Evolutionary conservation across 345 rosid genomes (phyloP), one percentile per base, ranked within the genome.

Genomic region (Salix koriyanagi): DNA sequence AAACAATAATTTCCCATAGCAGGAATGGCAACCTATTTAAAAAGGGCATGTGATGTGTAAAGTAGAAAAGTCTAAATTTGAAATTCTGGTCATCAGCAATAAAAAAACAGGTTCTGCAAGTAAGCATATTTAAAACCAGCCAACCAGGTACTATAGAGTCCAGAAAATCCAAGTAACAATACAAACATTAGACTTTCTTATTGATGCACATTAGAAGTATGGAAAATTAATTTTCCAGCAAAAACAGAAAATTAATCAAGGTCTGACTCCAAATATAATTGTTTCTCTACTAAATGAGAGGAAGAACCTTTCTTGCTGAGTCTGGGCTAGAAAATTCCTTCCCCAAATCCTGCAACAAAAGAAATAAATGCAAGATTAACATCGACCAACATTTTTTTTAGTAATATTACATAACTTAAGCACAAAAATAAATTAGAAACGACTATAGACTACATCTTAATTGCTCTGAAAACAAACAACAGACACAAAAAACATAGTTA

Each of bases 281-380:
- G 26, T n/a, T 41, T 42, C 23, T 15, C 5, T 2, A 50, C 39
- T 26, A 10, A 30, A 30, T 18, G 26, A 44, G 61, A 73, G 10
- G 39, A 10, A 52, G 42, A 48, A 91, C 94, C 93, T 90, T 79
- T 86, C 89, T 82, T 0, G 95, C 92, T 2, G 90, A 83, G 16
- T 88, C 95, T 19, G 89, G 79, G 7, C 81, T 83, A 9, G 79
- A 79, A 81, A 93, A 93, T 15, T 88, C 89, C 71, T 87, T 87
- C 62, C 86, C 80, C 74, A 94, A 81, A 82, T 89, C 95, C 98
- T 94, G 80, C 77, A 76, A 71, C 64, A 28, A 54, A 37, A 44
- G 1, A 64, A n/a, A 48, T 46, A 75, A 32, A 61, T 50, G 42
- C 16, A 64, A 26, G 52, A 70, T 68, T 50, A 67, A 11, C 70